Base-by-base conservation (phyloP, 2,329 filamentous ascomycete genomes). In the Hypoxylon sp. region DNA sequence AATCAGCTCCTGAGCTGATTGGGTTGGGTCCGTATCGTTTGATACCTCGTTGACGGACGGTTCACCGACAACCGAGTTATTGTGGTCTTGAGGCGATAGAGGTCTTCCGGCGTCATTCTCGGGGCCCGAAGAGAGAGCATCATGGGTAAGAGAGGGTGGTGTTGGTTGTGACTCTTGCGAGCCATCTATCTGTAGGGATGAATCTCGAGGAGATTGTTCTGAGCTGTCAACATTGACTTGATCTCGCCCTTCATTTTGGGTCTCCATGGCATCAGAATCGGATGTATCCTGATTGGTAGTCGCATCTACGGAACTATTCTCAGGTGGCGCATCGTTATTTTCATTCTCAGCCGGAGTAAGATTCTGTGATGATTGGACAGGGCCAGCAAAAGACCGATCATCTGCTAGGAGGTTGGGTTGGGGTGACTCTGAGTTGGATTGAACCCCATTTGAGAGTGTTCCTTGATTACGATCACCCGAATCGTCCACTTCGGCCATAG, bases 11-110 rank as follows among this genome's bases (percentile, higher is more conserved):
- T 68, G 60, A 13, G 34, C 43, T 13, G 57, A 46, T 36, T 73
- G 63, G 50, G 62, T 58, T 25, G 67, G 69, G 30, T 55, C 68
- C n/a, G 71, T 67, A 69, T 75, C 74, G 43, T 73, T 71, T 11
- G 66, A 59, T 60, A 73, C 58, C 23, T 74, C 70, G 41, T 73
- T 68, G 30, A 61, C 53, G 23, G 69, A 50, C 67, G 73, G 65
- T 14, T 56, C 53, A 13, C 57, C 56, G 45, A 63, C 71, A 30
- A 72, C 63, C 59, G 28, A 45, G 19, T 50, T 17, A 21, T n/a
- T 67, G 30, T 58, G 14, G 19, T 60, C 30, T 17, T 61, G 59
- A 23, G 23, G 32, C 13, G 60, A 55, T 25, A 36, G 30, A 60
- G 48, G 21, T 36, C 38, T 43, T 4, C 17, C 7, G 28, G 23